Conservation (phyloP, 495 filamentous ascomycete genomes). For the Trichocladium uniseriatum region DNA sequence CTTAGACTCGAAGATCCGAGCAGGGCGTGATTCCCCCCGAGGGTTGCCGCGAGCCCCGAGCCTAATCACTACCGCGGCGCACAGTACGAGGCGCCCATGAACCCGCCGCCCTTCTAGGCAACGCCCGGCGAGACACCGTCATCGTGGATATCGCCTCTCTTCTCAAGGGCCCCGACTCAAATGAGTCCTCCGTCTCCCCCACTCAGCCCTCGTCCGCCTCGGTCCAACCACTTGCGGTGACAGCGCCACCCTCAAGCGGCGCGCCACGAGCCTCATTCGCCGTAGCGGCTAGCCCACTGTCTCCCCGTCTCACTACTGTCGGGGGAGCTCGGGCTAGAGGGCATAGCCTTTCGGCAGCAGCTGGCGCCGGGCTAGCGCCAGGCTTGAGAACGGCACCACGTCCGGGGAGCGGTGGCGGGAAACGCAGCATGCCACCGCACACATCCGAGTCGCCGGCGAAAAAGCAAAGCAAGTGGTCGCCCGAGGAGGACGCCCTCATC, state of each 20-base stretch:
- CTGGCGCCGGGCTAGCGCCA: slow-evolving; percentile 2
- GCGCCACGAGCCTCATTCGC: slow-evolving; percentile 13
- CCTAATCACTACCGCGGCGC: no score
- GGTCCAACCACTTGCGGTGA: slow-evolving; percentile 34
- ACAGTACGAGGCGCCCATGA: slow-evolving; percentile 11
- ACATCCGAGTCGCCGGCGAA: slow-evolving; percentile 73
- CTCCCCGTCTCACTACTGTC: slow-evolving; percentile 13
- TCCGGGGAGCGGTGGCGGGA: slow-evolving; percentile 21
- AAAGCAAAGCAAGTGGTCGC: slow-evolving; percentile 93
- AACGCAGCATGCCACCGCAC: slow-evolving; percentile 43
- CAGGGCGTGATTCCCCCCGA: no score
- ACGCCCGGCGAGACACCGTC: slow-evolving; percentile 41
- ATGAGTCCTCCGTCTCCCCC: slow-evolving; percentile 56
- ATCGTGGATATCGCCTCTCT: slow-evolving; percentile 86
- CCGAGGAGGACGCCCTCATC: slow-evolving; percentile 81
- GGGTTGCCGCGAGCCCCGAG: no score
- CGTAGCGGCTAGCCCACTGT: slow-evolving; percentile 16
- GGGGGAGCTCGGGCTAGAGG: slow-evolving; percentile 4
- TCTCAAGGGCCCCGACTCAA: slow-evolving; percentile 70
- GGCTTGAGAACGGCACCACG: slow-evolving; percentile 7
- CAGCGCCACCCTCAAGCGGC: slow-evolving; percentile 19
- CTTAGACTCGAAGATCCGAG: no score
- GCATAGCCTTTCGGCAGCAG: slow-evolving; percentile 2
- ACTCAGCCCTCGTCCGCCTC: slow-evolving; percentile 44
- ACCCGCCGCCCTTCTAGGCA: slow-evolving; percentile 20